These are phyloP conservation scores for Ormosia semicastrata DNA, from an alignment of 306 rosid species.

Conservation along the genomic window DNA sequence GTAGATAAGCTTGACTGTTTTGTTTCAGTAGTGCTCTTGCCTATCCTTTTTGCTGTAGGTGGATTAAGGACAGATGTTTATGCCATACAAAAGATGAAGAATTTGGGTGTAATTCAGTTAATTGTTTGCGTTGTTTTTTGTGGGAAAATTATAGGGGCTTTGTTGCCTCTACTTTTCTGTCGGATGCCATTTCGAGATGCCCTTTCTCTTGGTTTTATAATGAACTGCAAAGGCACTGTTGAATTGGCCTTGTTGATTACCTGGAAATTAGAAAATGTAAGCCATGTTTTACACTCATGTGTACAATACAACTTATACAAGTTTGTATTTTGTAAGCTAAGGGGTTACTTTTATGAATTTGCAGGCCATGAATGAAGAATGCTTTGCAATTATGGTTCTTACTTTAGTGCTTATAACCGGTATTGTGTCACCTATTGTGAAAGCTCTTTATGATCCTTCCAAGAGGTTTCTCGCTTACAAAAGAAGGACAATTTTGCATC, in stretches of 20 bases:
- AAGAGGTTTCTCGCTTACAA: slow-evolving; percentile 54
- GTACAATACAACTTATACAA: neutral
- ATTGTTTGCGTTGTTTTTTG: slow-evolving; percentile 24
- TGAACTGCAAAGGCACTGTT: slow-evolving; percentile 68
- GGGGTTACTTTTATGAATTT: neutral
- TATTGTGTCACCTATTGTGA: slow-evolving; percentile 53
- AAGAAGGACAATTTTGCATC: slow-evolving; percentile 65
- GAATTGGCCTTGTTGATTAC: slow-evolving; percentile 45
- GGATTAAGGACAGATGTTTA: slow-evolving; percentile 50
- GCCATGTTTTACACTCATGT: neutral
- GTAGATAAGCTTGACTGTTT: slow-evolving; percentile 55
- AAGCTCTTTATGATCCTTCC: slow-evolving; percentile 55
- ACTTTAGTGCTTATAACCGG: slow-evolving; percentile 50
- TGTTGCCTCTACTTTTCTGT: slow-evolving; percentile 55
- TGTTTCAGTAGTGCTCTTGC: slow-evolving; percentile 48
- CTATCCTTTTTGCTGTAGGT: slow-evolving; percentile 37
- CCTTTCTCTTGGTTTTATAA: slow-evolving; percentile 51
- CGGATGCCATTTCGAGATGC: slow-evolving; percentile 68
- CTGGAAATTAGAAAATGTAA: slow-evolving; percentile 40
- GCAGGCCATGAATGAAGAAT: slow-evolving; percentile 59
- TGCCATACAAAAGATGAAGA: slow-evolving; percentile 43
- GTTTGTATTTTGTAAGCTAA: neutral
- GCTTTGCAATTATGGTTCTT: slow-evolving; percentile 51
- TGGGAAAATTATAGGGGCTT: slow-evolving; percentile 53
- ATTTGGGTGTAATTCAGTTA: slow-evolving; percentile 32